Evolutionary conservation across 1,284 basidiomycete genomes (phyloP), one percentile per base, ranked within the genome.

Genomic region (Ustilago tritici): DNA sequence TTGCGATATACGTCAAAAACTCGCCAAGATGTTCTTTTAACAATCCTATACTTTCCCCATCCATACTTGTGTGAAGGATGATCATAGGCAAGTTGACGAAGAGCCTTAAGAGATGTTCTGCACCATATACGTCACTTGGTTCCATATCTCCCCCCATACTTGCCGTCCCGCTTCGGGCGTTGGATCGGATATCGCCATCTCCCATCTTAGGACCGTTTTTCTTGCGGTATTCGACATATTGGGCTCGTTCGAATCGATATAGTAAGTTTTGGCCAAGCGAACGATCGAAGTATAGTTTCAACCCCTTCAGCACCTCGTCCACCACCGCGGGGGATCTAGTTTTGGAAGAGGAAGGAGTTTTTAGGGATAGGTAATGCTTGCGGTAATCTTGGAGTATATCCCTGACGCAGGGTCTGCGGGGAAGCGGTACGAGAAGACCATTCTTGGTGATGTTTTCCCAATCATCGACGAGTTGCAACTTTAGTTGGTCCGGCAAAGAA

Each of bases 381-480:
- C 70, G 61, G 87, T 95, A 99, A 78, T 95, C 91, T 56, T 92
- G 88, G 2, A 98, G 88, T 14, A 98, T 88, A 55, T 92, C 90
- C 14, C 91, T 88, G 2, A 98, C 95, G 61, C 89, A 93, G 0
- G 95, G 95, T 41, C 88, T 89, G 43, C 95, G 90, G 6, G 96
- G 95, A 7, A 99, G 88, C 0, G 92, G 89, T 1, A 98, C 93
- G 38, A 98, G 90, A 93, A 95, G 60, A 12, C 43, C 92, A 84
- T 95, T 94, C 88, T 98, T 98, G 61, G 96, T 99, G 49, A 99
- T 91, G 17, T 92, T 91, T 87, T 99, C 96, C 96, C 96, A 99
- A 82, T 99, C 97, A 82, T 99, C 95, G 1, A 99, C 95, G 15
- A 99, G 89, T 68, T 93, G 90, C 36, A 92, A 89, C 87, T 98